Base-by-base conservation (phyloP, 2,329 filamentous ascomycete genomes). In the Sclerotinia sclerotiorum region DNA sequence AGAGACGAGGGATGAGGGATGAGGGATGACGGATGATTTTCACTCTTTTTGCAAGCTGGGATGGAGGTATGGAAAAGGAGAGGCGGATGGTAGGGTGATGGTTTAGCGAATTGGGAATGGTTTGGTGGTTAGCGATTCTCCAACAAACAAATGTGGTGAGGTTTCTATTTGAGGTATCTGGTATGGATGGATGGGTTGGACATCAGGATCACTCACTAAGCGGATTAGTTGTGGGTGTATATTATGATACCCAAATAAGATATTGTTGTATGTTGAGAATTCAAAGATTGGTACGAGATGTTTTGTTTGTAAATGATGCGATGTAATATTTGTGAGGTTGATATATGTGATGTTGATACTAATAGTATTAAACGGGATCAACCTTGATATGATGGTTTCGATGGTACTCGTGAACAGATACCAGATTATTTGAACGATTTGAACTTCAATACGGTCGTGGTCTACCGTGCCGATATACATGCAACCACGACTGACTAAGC, bases 181-280 rank as follows among this genome's bases (percentile, higher is more conserved):
- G 42, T 21, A 67, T 61, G 55, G 55, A 67, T 49, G 44, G 55
- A 51, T 51, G 54, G 46, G 19, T 35, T 61, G 21, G 60, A 48
- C 46, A 63, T 39, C 21, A 51, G 46, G 46, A 39, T 51, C 60
- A 42, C 51, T 63, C 60, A 13, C 32, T 63, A 39, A 27, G 21
- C 27, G 55, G n/a, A 60, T 42, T 62, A 24, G n/a, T 62, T 67
- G 54, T 62, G 56, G 56, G 65, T 67, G 46, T 67, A 48, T 66
- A n/a, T 61, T 52, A 67, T 67, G 65, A 67, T 67, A 67, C 65
- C 65, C 65, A 35, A 44, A 39, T 42, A 29, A 51, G n/a, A 24
- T 35, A 39, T 39, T 11, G 46, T 39, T 62, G 46, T 62, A 51
- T 1, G 46, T 62, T 21, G 60, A 52, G 60, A 27, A 51, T 39